Evolutionary conservation across 306 rosid genomes (phyloP).

Genomic region (Vachellia collinsii): DNA sequence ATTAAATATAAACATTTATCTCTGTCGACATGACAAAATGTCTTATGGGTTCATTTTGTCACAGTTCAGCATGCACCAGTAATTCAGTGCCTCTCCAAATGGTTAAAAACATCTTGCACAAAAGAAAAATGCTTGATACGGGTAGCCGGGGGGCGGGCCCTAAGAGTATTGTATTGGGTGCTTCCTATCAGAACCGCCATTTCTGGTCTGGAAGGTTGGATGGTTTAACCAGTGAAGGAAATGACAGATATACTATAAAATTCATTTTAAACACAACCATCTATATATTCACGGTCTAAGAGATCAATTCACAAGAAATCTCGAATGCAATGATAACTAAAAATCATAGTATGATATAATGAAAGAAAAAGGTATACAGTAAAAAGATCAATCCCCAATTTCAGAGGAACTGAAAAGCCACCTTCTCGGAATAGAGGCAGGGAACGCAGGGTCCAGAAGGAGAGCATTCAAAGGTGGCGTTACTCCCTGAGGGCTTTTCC

Average conservation of each 20-base stretch:
- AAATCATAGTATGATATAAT: background rate
- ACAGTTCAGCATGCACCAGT: background rate
- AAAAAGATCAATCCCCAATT: constrained; percentile 8
- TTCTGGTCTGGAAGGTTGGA: background rate
- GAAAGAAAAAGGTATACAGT: background rate
- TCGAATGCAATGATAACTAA: background rate
- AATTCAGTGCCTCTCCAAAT: background rate
- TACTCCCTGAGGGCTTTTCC: constrained; percentile 71
- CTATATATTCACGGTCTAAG: background rate
- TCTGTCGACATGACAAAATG: background rate
- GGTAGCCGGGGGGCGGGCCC: too few relatives aligned
- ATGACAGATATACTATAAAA: background rate
- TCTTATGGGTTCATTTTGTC: background rate
- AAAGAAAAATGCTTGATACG: background rate
- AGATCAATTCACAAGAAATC: background rate
- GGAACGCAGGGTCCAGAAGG: constrained; percentile 93
- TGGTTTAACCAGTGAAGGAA: constrained; percentile 16
- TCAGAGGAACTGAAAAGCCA: constrained; percentile 20
- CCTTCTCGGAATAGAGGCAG: constrained; percentile 92
- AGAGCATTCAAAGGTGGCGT: constrained; percentile 77
- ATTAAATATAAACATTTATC: background rate
- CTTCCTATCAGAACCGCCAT: background rate
- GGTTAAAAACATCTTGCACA: background rate
- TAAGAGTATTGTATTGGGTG: background rate
- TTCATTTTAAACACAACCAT: background rate